Evolutionary conservation across 2,329 filamentous ascomycete species (phyloP).

Genomic region (Exophiala viscosa): DNA sequence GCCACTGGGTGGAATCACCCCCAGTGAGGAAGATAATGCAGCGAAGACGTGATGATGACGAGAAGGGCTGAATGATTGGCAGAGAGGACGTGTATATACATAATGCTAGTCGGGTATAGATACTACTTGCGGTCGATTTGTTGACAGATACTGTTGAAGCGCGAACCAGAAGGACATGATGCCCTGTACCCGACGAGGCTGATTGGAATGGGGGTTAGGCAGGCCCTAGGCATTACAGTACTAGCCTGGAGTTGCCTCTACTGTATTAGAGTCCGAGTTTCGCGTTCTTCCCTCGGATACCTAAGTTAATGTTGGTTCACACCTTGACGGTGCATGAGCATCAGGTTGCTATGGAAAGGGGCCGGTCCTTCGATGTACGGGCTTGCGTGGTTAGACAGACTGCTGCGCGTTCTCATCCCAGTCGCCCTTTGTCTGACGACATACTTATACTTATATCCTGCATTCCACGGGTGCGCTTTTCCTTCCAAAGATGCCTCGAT

Average conservation of each 20-base stretch:
- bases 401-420: constrained; percentile 55
- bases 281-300: too few species aligned
- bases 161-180: too few species aligned
- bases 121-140: too few species aligned
- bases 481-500: constrained; percentile 49
- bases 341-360: too few species aligned
- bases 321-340: too few species aligned
- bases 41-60: constrained; percentile 2
- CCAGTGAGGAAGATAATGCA: constrained; percentile 6
- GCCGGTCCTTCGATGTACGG: constrained; percentile 20
- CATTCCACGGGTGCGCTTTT: constrained; percentile 77
- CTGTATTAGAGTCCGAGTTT: too few species aligned
- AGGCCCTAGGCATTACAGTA: too few species aligned
- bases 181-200: too few species aligned
- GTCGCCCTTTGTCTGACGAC: constrained; percentile 66
- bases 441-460: constrained; percentile 84
- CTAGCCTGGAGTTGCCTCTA: too few species aligned
- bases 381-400: constrained; percentile 22
- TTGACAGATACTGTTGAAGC: too few species aligned
- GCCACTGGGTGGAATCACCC: neutral
- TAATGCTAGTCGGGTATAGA: neutral
- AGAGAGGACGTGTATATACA: constrained; percentile 7
- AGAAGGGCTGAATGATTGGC: neutral
- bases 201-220: too few species aligned
- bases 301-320: too few species aligned